Evolutionary conservation across 495 filamentous ascomycete species (phyloP), one percentile per base, ranked within the genome.

Genomic region (Aspergillus cristatus): DNA sequence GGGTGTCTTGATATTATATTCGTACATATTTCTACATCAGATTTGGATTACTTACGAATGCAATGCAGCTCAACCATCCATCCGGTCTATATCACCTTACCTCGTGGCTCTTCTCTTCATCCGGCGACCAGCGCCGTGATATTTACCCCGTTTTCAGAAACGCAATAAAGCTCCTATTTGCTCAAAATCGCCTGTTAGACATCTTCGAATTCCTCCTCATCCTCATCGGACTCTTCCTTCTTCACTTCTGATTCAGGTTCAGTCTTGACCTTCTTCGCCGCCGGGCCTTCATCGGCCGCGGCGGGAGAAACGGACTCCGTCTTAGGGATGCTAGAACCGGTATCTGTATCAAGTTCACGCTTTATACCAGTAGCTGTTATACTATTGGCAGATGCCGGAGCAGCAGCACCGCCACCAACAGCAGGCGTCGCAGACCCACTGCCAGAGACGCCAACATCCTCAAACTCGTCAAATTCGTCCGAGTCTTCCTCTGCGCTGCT

Each of bases 131-230:
- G n/a, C n/a, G n/a, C n/a, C n/a, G n/a, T n/a, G n/a, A n/a, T n/a
- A n/a, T n/a, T n/a, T n/a, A n/a, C n/a, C n/a, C n/a, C n/a, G n/a
- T n/a, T n/a, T n/a, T n/a, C n/a, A n/a, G n/a, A n/a, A n/a, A n/a
- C n/a, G n/a, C n/a, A n/a, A n/a, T n/a, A n/a, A n/a, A n/a, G n/a
- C n/a, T n/a, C n/a, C n/a, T n/a, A n/a, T n/a, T n/a, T n/a, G n/a
- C n/a, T n/a, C n/a, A n/a, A n/a, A n/a, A n/a, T n/a, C n/a, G n/a
- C n/a, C n/a, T n/a, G 7, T 44, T 35, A 66, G 7, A 67, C 71
- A 42, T 75, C 68, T 34, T 73, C 70, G 34, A 75, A 75, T 28
- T 72, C 66, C 29, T 71, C 71, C 1, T 72, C 69, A 26, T 72
- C 69, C 30, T 75, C 71, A 37, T 73, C 70, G 2, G 69, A 73